Evolutionary conservation across 176 grass and related monocot genomes (phyloP).

Genomic region (Juncus inflexus): DNA sequence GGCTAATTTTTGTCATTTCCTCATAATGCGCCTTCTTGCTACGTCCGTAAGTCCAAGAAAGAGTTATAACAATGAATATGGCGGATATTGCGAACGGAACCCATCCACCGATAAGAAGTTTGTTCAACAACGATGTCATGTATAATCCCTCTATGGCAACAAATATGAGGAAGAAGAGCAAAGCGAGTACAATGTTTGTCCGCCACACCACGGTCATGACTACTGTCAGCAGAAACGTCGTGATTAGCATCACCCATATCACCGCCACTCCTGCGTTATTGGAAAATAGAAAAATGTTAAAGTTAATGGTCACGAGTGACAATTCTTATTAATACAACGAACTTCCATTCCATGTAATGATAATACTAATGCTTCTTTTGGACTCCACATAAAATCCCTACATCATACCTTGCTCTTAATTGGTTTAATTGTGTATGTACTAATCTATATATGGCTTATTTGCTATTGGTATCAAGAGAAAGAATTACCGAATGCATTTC

Average conservation of each 20-base stretch:
- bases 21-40: slow-evolving; percentile 69
- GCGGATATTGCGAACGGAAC: slow-evolving; percentile 74
- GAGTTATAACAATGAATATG: slow-evolving; percentile 58
- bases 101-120: slow-evolving; percentile 68
- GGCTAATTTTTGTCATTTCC: slow-evolving; percentile 36
- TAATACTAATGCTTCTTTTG: no score
- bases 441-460: no score
- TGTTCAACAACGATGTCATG: slow-evolving; percentile 68
- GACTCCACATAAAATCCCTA: no score
- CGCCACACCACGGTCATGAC: slow-evolving; percentile 76
- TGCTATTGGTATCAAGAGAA: background rate
- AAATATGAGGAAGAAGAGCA: slow-evolving; percentile 37
- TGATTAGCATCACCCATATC: slow-evolving; percentile 94
- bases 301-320: no score
- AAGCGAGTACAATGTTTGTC: slow-evolving; percentile 25
- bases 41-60: slow-evolving; percentile 79
- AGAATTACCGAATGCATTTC: slow-evolving; percentile 68
- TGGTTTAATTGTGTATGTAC: no score
- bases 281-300: background rate
- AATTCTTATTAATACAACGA: no score
- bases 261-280: slow-evolving; percentile 61
- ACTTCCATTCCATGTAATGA: no score
- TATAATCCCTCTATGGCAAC: slow-evolving; percentile 45
- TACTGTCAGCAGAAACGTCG: slow-evolving; percentile 50
- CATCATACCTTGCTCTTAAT: no score